Percentiles rank a stretch among this genome's conserved stretches.
These are phyloP conservation scores for Nematocida ausubeli DNA, from an alignment of 371 early-diverging fungal genomes.

Conservation along the genomic window DNA sequence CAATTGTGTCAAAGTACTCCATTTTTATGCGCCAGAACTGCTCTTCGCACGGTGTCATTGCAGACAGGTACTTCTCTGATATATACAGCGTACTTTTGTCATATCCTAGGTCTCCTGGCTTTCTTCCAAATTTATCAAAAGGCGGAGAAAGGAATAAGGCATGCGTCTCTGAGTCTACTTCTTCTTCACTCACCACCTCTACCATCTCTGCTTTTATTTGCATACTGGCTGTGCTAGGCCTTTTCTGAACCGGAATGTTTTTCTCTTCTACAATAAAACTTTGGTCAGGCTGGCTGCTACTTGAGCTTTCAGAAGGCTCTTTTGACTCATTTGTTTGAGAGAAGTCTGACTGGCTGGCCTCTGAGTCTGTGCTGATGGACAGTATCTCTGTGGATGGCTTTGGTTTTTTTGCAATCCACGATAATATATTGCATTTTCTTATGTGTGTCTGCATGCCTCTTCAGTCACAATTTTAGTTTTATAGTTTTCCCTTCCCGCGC, in stretches of 20 bases:
- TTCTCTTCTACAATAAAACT: too few species aligned
- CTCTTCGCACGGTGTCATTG: slow-evolving; percentile 89
- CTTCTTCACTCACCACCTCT: background rate
- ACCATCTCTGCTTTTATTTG: background rate
- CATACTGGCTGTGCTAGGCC: background rate
- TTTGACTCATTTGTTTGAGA: background rate
- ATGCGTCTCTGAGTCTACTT: background rate
- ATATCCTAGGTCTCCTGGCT: slow-evolving; percentile 75
- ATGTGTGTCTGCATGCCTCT: background rate
- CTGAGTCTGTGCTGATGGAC: background rate
- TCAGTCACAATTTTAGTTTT: background rate
- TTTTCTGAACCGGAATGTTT: background rate
- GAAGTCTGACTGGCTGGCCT: background rate
- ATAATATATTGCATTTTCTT: slow-evolving; percentile 1
- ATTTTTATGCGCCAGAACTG: slow-evolving; percentile 98
- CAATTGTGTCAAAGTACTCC: slow-evolving; percentile 82
- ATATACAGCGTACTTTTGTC: slow-evolving; percentile 86
- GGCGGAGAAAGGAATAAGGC: slow-evolving; percentile 11
- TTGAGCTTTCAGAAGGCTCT: too few species aligned
- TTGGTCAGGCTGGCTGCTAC: too few species aligned
- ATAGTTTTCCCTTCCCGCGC: background rate
- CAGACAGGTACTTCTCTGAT: slow-evolving; percentile 74
- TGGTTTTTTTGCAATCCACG: background rate
- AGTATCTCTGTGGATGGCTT: background rate
- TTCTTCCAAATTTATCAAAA: slow-evolving; percentile 60